Evolutionary conservation across 805 yeast genomes (phyloP).

Genomic region (Nematodospora valgi): DNA sequence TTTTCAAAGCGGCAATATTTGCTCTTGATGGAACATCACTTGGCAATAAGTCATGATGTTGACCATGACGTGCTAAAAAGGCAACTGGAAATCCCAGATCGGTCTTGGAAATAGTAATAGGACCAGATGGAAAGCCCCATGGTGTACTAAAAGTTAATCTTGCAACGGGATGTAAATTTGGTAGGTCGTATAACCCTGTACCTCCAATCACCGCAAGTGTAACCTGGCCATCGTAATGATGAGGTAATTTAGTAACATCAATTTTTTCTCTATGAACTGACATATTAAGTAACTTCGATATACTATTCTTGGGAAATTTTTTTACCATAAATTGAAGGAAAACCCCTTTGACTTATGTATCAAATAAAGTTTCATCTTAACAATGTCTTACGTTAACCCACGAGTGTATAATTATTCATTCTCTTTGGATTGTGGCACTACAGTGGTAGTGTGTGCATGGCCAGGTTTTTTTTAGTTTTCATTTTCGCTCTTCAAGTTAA

Average conservation of each 20-base stretch:
- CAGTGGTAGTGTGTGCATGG: no score
- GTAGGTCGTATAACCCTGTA: slow-evolving; percentile 91
- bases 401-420: no score
- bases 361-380: no score
- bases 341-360: no score
- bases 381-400: no score
- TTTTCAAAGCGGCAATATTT: slow-evolving; percentile 92
- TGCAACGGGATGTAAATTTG: slow-evolving; percentile 81
- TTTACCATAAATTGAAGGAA: not conserved
- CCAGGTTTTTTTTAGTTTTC: no score
- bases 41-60: slow-evolving; percentile 85
- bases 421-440: no score
- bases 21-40: slow-evolving; percentile 91
- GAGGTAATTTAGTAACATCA: slow-evolving; percentile 38
- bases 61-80: slow-evolving; percentile 92
- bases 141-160: slow-evolving; percentile 82
- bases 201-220: slow-evolving; percentile 93
- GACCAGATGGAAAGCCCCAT: slow-evolving; percentile 96
- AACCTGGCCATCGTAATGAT: slow-evolving; percentile 60
- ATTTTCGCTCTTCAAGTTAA: no score
- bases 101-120: slow-evolving; percentile 86
- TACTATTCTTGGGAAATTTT: not conserved
- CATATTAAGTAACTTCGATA: slow-evolving; percentile 16
- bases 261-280: slow-evolving; percentile 34
- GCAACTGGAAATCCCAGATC: slow-evolving; percentile 79